Evolutionary conservation across 768 basidiomycete species (phyloP), one percentile per base, ranked within the genome.

Genomic region (Lactarius hengduanensis): DNA sequence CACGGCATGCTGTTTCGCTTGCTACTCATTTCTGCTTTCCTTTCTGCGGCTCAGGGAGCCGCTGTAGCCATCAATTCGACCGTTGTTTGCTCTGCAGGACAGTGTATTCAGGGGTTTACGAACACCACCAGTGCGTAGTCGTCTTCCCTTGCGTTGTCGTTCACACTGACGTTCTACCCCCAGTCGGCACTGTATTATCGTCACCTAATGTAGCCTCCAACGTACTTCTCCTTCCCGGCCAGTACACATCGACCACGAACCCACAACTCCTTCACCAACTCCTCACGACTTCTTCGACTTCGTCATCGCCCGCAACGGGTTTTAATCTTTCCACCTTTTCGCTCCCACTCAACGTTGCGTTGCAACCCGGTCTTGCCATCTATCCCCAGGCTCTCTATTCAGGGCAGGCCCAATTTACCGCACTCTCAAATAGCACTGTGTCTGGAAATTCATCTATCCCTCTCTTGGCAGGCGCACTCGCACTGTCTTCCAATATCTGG

Each of bases 71-170:
- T 36, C 10, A 75, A 79, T 66, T 76, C 87, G 43, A 78, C 80
- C 72, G 86, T 92, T 64, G 80, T 94, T 68, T 93, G 91, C 81
- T 80, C 91, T 90, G 89, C 91, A 75, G 91, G 91, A 71, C 91
- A 94, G 89, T 93, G 92, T 80, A 78, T 93, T 64, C 83, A 92
- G 76, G 92, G 92, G 65, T 84, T 78, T 77, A 85, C 89, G 38
- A 92, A 93, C 73, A 84, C 82, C 28, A 88, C 90, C 43, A 74
- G 83, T 84, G 72, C 78, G 90, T 26, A 43, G 20, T 43, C 1
- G 13, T 87, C 65, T 40, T 79, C 77, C 20, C 32, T 41, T 36
- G 36, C 18, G 22, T 64, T 45, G 40, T 26, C 5, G 30, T 38
- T 64, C 56, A 64, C 16, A 22, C 50, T 50, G 32, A 57, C 47